Evolutionary conservation across 108 stramenopile species (phyloP).

Genomic region (Thalassiosira profunda): DNA sequence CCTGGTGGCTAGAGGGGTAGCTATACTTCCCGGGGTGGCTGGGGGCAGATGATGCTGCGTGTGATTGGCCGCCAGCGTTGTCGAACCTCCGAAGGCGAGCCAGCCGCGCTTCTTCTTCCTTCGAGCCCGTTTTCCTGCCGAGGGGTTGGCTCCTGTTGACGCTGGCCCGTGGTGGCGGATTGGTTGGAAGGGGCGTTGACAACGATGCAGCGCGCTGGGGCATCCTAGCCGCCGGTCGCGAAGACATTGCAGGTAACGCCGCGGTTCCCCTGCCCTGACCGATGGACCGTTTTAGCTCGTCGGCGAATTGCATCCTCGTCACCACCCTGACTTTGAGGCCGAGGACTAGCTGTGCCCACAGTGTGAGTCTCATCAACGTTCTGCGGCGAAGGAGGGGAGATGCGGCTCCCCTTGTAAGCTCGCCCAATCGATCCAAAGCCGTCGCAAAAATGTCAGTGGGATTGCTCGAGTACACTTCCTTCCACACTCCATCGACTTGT

Average conservation of each 20-base stretch:
- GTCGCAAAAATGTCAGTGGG: slow-evolving; percentile 10
- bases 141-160: not conserved
- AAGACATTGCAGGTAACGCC: not conserved
- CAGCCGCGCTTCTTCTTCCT: not conserved
- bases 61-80: no score
- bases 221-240: not conserved
- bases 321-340: slow-evolving; percentile 35
- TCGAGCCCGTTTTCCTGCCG: not conserved
- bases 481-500: slow-evolving; percentile 33
- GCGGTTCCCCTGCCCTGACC: not conserved
- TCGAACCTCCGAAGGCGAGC: not conserved
- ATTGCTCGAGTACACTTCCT: slow-evolving; percentile 1
- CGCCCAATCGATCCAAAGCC: slow-evolving; percentile 6
- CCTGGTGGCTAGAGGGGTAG: no score
- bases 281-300: slow-evolving; percentile 4
- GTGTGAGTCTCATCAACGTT: slow-evolving; percentile 23
- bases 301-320: slow-evolving; percentile 16
- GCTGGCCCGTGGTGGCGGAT: no score
- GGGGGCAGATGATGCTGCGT: no score
- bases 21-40: no score
- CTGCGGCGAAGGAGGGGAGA: slow-evolving; percentile 17
- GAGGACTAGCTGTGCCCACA: slow-evolving; percentile 33
- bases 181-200: not conserved
- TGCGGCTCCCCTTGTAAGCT: not conserved
- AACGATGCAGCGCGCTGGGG: not conserved